Evolutionary conservation across 345 rosid genomes (phyloP).

Genomic region (Limnanthes douglasii): DNA sequence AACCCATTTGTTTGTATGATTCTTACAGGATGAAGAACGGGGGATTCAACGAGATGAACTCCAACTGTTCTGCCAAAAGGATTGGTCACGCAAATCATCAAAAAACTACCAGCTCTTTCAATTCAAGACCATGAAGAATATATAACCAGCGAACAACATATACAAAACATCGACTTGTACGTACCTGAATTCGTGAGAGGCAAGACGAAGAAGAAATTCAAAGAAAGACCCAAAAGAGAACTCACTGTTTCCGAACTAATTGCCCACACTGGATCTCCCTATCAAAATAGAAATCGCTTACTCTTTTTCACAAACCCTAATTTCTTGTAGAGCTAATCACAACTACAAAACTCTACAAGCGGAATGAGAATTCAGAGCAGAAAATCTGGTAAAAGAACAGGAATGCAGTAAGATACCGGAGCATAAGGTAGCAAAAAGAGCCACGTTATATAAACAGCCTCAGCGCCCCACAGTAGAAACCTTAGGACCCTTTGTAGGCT

Average conservation of each 20-base stretch:
- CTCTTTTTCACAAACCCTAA: not conserved
- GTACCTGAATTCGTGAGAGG: conserved; percentile 68
- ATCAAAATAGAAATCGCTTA: conserved; percentile 5
- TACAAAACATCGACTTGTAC: not conserved
- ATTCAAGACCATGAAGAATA: no score
- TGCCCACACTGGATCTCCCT: conserved; percentile 97
- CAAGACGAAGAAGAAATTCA: conserved; percentile 87
- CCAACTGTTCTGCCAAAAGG: conserved; percentile 68
- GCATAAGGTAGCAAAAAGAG: conserved; percentile 91
- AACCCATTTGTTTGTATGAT: conserved; percentile 2
- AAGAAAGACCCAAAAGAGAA: conserved; percentile 63
- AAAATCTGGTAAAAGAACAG: not conserved
- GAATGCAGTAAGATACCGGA: conserved; percentile 29
- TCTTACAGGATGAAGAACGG: conserved; percentile 80
- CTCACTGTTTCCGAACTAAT: conserved; percentile 60
- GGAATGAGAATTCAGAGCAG: not conserved
- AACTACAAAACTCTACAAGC: not conserved
- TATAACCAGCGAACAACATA: not conserved
- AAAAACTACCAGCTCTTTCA: no score
- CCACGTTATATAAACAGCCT: conserved; percentile 77
- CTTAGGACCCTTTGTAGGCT: conserved; percentile 19
- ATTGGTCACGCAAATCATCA: conserved; percentile 9
- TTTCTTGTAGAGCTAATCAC: not conserved
- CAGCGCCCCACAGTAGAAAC: conserved; percentile 45
- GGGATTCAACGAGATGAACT: conserved; percentile 50